These are phyloP conservation scores for Cystobasidium pallidum DNA, from an alignment of 1,284 basidiomycete genomes.

Conservation along the genomic window DNA sequence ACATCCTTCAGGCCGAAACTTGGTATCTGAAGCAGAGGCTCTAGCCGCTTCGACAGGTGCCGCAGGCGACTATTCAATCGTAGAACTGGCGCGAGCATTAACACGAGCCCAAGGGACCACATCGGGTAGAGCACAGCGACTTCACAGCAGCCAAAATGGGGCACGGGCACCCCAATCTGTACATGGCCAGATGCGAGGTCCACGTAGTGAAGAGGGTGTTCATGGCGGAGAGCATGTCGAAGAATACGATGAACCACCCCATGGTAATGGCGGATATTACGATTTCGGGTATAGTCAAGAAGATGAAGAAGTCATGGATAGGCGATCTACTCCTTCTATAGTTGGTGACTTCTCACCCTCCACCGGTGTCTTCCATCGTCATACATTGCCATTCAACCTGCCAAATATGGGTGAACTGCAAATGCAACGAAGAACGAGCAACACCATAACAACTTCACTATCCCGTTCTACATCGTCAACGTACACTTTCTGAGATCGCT, in stretches of 20 bases:
- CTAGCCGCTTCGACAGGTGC: neutral
- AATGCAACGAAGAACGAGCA: conserved; percentile 23
- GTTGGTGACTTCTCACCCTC: conserved; percentile 38
- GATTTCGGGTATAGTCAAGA: conserved; percentile 9
- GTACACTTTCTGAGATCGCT: neutral
- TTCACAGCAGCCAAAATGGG: neutral
- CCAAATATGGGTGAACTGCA: conserved; percentile 28
- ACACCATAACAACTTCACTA: neutral
- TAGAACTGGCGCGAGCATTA: neutral
- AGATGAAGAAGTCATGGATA: conserved; percentile 18
- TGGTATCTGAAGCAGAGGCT: neutral
- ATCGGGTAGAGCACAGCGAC: neutral
- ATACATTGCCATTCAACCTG: conserved; percentile 38
- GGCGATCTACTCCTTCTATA: conserved; percentile 11
- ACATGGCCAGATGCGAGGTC: neutral
- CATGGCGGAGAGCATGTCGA: neutral
- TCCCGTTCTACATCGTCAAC: neutral
- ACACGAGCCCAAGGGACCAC: neutral
- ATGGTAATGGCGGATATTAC: conserved; percentile 13
- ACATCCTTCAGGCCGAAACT: neutral
- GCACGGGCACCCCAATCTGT: neutral
- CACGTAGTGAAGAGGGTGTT: neutral
- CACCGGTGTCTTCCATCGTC: conserved; percentile 32
- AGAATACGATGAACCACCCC: conserved; percentile 15
- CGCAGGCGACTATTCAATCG: neutral